These are phyloP conservation scores for Cucurbita moschata DNA, from an alignment of 306 rosid species.

Conservation along the genomic window DNA sequence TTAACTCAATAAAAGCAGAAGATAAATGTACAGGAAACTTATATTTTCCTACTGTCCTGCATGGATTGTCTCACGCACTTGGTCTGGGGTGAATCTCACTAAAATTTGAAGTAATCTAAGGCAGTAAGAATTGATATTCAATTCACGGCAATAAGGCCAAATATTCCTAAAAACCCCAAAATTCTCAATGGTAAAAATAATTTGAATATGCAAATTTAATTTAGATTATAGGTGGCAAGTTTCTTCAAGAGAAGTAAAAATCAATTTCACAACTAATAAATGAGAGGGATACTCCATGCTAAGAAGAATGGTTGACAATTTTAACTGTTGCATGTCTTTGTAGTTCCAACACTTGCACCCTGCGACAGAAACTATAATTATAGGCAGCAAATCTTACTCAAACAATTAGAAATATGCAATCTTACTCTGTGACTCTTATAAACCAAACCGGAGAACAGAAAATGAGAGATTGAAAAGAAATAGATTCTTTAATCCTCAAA, in stretches of 20 bases:
- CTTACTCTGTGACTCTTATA: not conserved
- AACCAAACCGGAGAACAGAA: not conserved
- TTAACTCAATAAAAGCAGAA: not conserved
- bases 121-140: not conserved
- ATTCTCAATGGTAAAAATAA: not conserved
- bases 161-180: not conserved
- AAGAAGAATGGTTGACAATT: not conserved
- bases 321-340: not conserved
- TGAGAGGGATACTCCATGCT: not conserved
- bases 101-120: not conserved
- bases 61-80: not conserved
- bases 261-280: not conserved
- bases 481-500: not conserved
- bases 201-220: not conserved
- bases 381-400: not conserved
- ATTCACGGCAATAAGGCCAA: not conserved
- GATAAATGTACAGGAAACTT: not conserved
- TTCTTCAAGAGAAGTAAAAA: not conserved
- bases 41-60: not conserved
- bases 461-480: not conserved
- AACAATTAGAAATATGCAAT: not conserved
- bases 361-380: not conserved
- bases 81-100: not conserved
- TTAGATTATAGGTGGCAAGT: not conserved
- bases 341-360: not conserved